Conservation (phyloP, 768 basidiomycete species). For the Pholiota conissans region DNA sequence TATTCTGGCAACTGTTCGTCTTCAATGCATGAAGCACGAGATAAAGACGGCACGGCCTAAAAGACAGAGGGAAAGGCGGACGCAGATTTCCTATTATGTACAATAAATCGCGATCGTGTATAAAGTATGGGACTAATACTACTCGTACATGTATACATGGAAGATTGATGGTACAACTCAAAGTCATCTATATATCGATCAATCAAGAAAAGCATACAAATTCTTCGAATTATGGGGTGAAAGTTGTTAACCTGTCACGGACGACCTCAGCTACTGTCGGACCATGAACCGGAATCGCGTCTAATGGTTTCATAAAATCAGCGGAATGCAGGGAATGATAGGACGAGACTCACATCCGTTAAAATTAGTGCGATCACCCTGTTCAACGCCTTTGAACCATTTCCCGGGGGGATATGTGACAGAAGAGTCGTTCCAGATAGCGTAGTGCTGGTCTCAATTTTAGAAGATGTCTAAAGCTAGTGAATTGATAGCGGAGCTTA, state of each 20-base stretch:
- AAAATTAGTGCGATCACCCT: slow-evolving; percentile 10
- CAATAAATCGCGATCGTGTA: too few species aligned
- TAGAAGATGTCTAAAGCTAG: not conserved
- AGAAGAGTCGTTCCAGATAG: slow-evolving; percentile 21
- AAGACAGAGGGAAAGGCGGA: too few species aligned
- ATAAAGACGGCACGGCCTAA: too few species aligned
- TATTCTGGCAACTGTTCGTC: too few species aligned
- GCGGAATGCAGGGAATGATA: not conserved
- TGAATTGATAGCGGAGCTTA: slow-evolving; percentile 15
- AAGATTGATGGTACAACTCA: too few species aligned
- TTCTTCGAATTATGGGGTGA: not conserved
- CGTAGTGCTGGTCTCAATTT: slow-evolving; percentile 17
- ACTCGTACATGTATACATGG: too few species aligned
- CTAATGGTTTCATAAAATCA: slow-evolving; percentile 7
- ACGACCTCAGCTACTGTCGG: slow-evolving; percentile 57
- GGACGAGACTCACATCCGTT: slow-evolving; percentile 10
- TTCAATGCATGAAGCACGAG: too few species aligned
- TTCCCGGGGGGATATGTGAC: slow-evolving; percentile 17
- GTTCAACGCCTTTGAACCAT: slow-evolving; percentile 17
- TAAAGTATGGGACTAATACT: too few species aligned
- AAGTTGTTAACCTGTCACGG: slow-evolving; percentile 45
- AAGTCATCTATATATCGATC: too few species aligned
- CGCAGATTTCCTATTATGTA: too few species aligned
- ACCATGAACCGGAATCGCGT: slow-evolving; percentile 60
- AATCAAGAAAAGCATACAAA: too few species aligned